phyloP scores from a whole-genome alignment of 1,139 yeast species.

The Hemisphaericaspora subhashii region DNA sequence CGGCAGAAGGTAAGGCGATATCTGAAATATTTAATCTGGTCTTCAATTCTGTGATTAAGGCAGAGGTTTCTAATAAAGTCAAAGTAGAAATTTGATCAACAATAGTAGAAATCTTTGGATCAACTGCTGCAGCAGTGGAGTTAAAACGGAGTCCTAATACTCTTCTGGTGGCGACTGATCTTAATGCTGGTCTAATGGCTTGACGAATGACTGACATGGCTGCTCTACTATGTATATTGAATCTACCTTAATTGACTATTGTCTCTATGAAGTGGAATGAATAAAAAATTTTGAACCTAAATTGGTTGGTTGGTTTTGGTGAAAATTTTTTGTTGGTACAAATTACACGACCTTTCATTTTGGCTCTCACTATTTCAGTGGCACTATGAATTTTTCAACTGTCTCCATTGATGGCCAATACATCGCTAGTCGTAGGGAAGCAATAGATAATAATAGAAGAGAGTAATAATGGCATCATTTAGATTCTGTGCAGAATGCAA shows the following conservation, averaged over 20 bases:
- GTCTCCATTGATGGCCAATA: too few relatives aligned
- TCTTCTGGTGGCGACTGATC: slow-evolving; percentile 30
- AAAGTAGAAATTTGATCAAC: slow-evolving; percentile 89
- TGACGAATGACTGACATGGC: slow-evolving; percentile 33
- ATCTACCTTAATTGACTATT: not conserved
- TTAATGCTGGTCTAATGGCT: slow-evolving; percentile 37
- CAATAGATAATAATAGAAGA: not conserved
- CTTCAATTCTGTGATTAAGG: slow-evolving; percentile 81
- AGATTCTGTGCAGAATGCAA: slow-evolving; percentile 94
- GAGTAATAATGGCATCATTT: slow-evolving; percentile 70
- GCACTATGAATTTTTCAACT: too few relatives aligned
- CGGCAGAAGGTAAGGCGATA: slow-evolving; percentile 79
- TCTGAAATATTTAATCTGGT: slow-evolving; percentile 88
- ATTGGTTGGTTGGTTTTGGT: not conserved
- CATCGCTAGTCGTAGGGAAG: too few relatives aligned
- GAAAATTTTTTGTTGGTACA: not conserved
- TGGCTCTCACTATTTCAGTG: too few relatives aligned
- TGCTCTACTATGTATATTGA: not conserved
- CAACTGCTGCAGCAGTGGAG: slow-evolving; percentile 60
- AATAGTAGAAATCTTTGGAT: slow-evolving; percentile 83
- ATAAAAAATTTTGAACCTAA: not conserved
- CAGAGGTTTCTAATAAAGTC: slow-evolving; percentile 86
- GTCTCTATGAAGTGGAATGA: too few relatives aligned
- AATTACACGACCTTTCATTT: not conserved
- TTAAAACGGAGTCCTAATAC: slow-evolving; percentile 45